Percentiles rank a stretch among this genome's conserved stretches.
phyloP scores from a whole-genome alignment of 73 alveolate species.

The Symbiodinium pilosum region DNA sequence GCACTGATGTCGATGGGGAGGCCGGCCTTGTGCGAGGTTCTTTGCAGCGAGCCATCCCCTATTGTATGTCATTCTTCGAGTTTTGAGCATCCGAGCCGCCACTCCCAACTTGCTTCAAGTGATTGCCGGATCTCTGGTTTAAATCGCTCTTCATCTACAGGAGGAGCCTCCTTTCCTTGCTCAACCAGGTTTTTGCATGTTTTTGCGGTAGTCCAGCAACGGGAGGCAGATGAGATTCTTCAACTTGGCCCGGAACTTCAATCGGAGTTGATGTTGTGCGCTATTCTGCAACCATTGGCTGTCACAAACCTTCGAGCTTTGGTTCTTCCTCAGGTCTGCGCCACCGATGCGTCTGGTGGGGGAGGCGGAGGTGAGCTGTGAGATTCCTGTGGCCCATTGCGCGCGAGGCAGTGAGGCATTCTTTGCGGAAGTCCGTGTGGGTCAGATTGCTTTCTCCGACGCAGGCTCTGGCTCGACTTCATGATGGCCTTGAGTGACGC shows the following conservation, averaged over 20 bases:
- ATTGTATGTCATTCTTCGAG: not conserved
- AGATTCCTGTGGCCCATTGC: too few relatives aligned
- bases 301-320: not conserved
- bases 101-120: not conserved
- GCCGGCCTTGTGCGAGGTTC: not conserved
- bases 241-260: not conserved
- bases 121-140: slow-evolving; percentile 17
- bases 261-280: not conserved
- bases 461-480: not conserved
- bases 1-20: not conserved
- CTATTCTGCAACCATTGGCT: not conserved
- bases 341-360: slow-evolving; percentile 29
- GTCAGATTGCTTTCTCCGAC: not conserved
- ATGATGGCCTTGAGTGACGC: not conserved
- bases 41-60: not conserved
- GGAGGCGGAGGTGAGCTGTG: too few relatives aligned
- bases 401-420: slow-evolving; percentile 35
- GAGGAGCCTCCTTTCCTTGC: not conserved
- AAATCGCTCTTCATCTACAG: not conserved
- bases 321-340: not conserved
- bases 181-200: not conserved
- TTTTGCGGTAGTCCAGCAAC: not conserved
- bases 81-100: not conserved
- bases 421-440: not conserved
- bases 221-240: not conserved